Evolutionary conservation across 345 rosid species (phyloP).

Genomic region (Salix koriyanagi): DNA sequence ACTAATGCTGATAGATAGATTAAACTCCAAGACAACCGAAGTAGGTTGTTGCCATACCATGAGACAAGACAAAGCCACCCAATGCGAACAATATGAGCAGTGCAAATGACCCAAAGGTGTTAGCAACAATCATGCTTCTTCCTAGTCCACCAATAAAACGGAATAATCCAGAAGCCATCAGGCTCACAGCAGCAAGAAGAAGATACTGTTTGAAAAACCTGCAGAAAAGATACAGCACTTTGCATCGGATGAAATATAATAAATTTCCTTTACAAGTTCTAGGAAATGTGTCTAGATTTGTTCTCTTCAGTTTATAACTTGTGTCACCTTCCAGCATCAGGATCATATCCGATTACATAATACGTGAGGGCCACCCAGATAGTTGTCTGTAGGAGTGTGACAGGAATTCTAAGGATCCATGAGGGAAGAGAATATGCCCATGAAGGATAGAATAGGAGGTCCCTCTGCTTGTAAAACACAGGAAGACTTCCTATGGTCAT

Average conservation of each 20-base stretch:
- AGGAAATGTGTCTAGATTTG: not conserved
- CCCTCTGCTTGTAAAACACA: slow-evolving; percentile 83
- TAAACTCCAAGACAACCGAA: no score
- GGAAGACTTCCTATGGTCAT: slow-evolving; percentile 83
- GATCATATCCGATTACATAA: slow-evolving; percentile 73
- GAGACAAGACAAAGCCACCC: slow-evolving; percentile 65
- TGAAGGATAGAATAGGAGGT: slow-evolving; percentile 67
- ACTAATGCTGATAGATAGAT: no score
- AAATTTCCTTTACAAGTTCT: not conserved
- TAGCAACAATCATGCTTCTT: slow-evolving; percentile 61
- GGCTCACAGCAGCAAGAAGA: slow-evolving; percentile 42
- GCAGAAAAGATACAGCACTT: not conserved
- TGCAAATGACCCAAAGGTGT: slow-evolving; percentile 60
- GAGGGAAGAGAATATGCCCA: slow-evolving; percentile 81
- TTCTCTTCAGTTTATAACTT: not conserved
- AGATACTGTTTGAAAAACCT: slow-evolving; percentile 73
- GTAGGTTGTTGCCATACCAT: slow-evolving; percentile 19
- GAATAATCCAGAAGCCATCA: slow-evolving; percentile 66
- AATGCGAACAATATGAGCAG: slow-evolving; percentile 50
- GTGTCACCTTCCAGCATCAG: slow-evolving; percentile 59
- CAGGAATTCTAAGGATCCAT: slow-evolving; percentile 80
- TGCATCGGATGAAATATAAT: not conserved
- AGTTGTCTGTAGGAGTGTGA: slow-evolving; percentile 54
- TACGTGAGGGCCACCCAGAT: slow-evolving; percentile 59
- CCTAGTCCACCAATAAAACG: slow-evolving; percentile 51